phyloP scores from a whole-genome alignment of 2,329 filamentous ascomycete species.

The Colletotrichum neosansevieriae region DNA sequence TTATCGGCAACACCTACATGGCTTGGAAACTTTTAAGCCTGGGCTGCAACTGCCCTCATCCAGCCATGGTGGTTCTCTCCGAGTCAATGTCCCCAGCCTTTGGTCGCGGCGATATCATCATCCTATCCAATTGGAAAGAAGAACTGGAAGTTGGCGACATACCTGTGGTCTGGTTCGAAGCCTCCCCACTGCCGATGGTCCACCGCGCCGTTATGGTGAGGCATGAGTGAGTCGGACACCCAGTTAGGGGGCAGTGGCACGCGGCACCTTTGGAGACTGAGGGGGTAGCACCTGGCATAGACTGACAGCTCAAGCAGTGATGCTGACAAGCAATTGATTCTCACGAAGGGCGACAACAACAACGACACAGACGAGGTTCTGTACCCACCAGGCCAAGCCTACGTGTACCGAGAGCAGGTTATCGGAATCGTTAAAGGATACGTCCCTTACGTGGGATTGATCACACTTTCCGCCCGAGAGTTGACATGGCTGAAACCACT shows the following conservation, averaged over 20 bases:
- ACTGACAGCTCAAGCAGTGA: background rate
- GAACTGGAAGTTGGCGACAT: constrained; percentile 4
- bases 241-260: too few relatives aligned
- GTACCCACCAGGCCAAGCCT: background rate
- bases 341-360: constrained; percentile 20
- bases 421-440: constrained; percentile 9
- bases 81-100: constrained; percentile 10
- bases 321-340: background rate
- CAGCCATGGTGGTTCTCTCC: constrained; percentile 14
- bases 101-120: background rate
- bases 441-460: background rate
- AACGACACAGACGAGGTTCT: background rate
- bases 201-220: background rate
- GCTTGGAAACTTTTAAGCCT: background rate
- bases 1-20: background rate
- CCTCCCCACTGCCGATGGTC: background rate
- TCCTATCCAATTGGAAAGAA: constrained; percentile 4
- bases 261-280: too few relatives aligned
- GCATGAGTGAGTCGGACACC: background rate
- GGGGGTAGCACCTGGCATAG: too few relatives aligned
- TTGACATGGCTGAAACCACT: background rate
- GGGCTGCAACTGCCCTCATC: background rate
- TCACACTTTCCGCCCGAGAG: background rate
- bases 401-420: background rate
- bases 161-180: constrained; percentile 2